Percentiles rank a stretch among this genome's conserved stretches.
phyloP scores from a whole-genome alignment of 2,329 filamentous ascomycete genomes.

The Exserohilum turcica region DNA sequence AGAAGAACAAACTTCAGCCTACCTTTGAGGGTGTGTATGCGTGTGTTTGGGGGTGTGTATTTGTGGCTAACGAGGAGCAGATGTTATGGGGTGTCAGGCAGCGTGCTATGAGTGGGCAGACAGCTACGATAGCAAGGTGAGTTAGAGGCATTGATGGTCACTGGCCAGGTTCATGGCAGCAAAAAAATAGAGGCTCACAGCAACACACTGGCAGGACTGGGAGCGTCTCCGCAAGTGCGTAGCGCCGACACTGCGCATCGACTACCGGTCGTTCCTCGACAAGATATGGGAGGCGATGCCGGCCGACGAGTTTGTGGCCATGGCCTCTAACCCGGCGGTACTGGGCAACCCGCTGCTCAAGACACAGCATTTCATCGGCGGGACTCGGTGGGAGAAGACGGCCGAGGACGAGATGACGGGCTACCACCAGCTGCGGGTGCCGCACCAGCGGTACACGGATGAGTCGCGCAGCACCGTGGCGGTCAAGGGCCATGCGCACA shows the following conservation, averaged over 20 bases:
- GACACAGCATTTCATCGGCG: slow-evolving; percentile 64
- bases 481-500: slow-evolving; percentile 63
- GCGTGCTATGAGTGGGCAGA: slow-evolving; percentile 67
- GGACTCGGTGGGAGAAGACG: slow-evolving; percentile 58
- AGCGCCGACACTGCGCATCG: slow-evolving; percentile 67
- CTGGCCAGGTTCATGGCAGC: too few relatives aligned
- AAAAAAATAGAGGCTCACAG: too few relatives aligned
- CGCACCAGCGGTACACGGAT: slow-evolving; percentile 62
- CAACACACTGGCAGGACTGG: slow-evolving; percentile 62
- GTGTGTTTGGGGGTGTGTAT: too few relatives aligned
- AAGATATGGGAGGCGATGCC: slow-evolving; percentile 63
- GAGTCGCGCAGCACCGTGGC: slow-evolving; percentile 53
- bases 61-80: slow-evolving; percentile 35
- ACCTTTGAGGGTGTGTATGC: slow-evolving; percentile 45
- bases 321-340: slow-evolving; percentile 59
- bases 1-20: slow-evolving; percentile 37
- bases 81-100: slow-evolving; percentile 57
- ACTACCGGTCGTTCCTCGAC: slow-evolving; percentile 67
- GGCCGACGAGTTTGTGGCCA: slow-evolving; percentile 58
- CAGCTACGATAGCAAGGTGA: slow-evolving; percentile 66
- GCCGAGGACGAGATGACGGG: slow-evolving; percentile 56
- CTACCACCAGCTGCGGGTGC: slow-evolving; percentile 63
- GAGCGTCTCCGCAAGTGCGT: slow-evolving; percentile 64
- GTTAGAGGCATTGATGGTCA: too few relatives aligned
- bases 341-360: slow-evolving; percentile 61